Conservation (phyloP, 139 green algal genomes). For the Coelastrella sp. region DNA sequence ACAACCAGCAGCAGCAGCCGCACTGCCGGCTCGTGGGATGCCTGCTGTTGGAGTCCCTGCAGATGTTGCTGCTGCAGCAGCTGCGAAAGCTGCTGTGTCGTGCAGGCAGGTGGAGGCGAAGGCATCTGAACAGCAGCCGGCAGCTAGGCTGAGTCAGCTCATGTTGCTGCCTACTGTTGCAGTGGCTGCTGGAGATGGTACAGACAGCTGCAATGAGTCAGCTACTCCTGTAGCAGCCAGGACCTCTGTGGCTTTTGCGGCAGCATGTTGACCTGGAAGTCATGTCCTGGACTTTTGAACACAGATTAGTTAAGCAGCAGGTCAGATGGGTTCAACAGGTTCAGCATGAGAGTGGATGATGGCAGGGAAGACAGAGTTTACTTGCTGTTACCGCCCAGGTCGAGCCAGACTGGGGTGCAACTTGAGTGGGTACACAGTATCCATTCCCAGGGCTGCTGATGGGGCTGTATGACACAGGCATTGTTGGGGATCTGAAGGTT, state of each 20-base stretch:
- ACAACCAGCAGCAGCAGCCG: conserved; percentile 3
- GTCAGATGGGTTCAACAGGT: neutral
- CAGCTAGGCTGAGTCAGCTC: neutral
- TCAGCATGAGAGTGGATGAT: neutral
- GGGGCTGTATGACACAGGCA: too few species aligned
- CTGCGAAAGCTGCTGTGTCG: neutral
- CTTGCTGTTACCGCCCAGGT: too few species aligned
- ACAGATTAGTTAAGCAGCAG: neutral
- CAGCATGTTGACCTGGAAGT: neutral
- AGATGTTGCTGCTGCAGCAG: neutral
- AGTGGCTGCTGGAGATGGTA: neutral
- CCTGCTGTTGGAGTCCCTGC: neutral
- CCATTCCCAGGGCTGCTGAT: too few species aligned
- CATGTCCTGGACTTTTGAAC: neutral
- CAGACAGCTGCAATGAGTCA: conserved; percentile 7
- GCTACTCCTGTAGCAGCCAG: conserved; percentile 8
- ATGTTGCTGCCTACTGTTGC: neutral
- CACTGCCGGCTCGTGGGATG: neutral
- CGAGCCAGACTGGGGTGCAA: too few species aligned
- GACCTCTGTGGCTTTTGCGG: neutral
- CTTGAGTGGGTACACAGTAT: too few species aligned
- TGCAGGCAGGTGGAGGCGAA: neutral
- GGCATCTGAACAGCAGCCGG: neutral
- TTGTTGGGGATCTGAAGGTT: too few species aligned
- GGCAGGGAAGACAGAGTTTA: too few species aligned